Evolutionary conservation across 1,139 yeast species (phyloP), one percentile per base, ranked within the genome.

Genomic region (Saccharomyces pastorianus): DNA sequence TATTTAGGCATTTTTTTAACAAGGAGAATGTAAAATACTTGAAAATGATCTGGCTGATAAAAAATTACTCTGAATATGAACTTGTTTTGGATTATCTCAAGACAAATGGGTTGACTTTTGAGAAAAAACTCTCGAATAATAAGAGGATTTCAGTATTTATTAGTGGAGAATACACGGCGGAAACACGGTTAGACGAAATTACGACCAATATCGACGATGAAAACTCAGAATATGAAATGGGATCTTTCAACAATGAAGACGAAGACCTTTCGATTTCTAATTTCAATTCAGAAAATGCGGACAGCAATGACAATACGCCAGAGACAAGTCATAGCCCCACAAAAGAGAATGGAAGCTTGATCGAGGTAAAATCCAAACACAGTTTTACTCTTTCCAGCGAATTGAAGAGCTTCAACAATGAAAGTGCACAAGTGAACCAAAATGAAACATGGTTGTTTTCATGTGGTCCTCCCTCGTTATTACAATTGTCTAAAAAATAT

Each of bases 1-100:
- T 85, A 3, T 73, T 77, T 59, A 73, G 72, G 32, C 71, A 74
- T 59, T 75, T 82, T 48, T 56, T 56, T 68, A 53, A 55, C 26
- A 51, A 47, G 14, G 50, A 48, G 29, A 56, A 54, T 54, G 53
- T 59, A 27, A 56, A 58, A 25, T 59, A 57, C 46, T 32, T 67
- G 7, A 61, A 60, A 48, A 48, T 67, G 11, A 53, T 65, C 13
- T 68, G 72, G 72, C 52, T 66, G 46, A 59, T 66, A 6, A 62
- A 58, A 41, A 57, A 60, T 42, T 52, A 55, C 11, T 48, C 56
- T 7, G 65, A 64, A 42, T 48, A 61, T 27, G 54, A 59, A 34
- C 52, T 61, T 31, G 38, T 62, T 31, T 56, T 59, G 46, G 49
- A 55, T 27, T 46, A 48, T 23, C 6, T 41, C 28, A 41, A 9